Conservation (phyloP, 441 rosid species). For the Jatropha podagrica region DNA sequence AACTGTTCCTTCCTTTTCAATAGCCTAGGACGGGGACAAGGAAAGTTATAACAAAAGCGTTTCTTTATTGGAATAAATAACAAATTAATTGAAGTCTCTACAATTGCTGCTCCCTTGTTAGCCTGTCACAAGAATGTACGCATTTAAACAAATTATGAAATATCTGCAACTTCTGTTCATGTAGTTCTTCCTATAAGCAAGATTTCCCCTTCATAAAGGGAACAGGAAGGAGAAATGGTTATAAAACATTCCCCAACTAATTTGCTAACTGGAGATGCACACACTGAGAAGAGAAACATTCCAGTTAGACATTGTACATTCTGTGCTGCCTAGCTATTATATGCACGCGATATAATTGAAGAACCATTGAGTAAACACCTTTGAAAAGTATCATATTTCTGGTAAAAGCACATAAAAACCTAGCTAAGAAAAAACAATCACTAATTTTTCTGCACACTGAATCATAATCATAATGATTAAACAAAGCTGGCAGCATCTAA, state of each 20-base stretch:
- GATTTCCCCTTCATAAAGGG: background rate
- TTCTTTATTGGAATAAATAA: background rate
- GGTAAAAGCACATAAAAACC: background rate
- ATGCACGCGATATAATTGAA: background rate
- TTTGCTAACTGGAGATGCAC: background rate
- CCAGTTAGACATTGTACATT: background rate
- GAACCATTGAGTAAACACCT: background rate
- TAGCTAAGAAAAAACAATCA: background rate
- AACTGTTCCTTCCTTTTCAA: conserved; percentile 59
- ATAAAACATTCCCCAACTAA: background rate
- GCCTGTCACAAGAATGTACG: background rate
- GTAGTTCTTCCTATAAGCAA: background rate
- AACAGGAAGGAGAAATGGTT: background rate
- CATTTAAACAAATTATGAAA: background rate
- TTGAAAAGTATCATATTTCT: background rate
- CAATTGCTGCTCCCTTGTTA: background rate
- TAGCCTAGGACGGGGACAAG: conserved; percentile 39
- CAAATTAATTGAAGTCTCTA: background rate
- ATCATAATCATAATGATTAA: background rate
- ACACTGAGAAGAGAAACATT: background rate
- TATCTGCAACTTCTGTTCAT: background rate
- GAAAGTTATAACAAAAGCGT: background rate
- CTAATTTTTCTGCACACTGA: background rate
- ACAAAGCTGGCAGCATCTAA: conserved; percentile 22
- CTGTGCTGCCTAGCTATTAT: background rate